Base-by-base conservation (phyloP, 257 asterid genomes). In the Solanum megistacrolobum region DNA sequence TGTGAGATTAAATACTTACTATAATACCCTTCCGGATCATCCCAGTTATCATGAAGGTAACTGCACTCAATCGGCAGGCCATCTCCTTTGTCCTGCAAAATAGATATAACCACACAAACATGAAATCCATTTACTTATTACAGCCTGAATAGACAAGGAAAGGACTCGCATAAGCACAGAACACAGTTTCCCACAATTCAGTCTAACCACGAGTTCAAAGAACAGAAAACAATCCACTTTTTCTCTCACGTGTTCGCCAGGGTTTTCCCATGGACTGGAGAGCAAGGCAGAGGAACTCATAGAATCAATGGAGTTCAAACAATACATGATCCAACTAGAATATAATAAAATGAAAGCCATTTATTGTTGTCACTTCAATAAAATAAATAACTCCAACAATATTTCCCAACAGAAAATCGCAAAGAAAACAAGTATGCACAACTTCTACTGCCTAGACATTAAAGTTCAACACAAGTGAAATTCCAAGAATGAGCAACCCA, bases 21-120 rank as follows among this genome's bases (percentile, higher is more conserved):
- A 78, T 96, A 96, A 90, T 96, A 96, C 48, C 99, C 99, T 89
- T 96, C 99, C 3, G 98, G 93, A 79, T 96, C 99, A 90, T 96
- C 99, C 99, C 99, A 96, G 89, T 96, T 96, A 90, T 96, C 99
- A 91, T 95, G 89, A 13, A 93, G 93, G 81, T 94, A 98, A 90
- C 96, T 92, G 91, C 90, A 94, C 90, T 96, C 98, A 91, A 94
- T 90, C 87, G 98, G 92, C 31, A 89, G 68, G 21, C 93, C 94
- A 87, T 96, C 99, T 43, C 92, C 94, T 93, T 94, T 96, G 66
- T 94, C 98, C 99, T 96, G 55, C 76, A 55, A 52, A 34, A 20
- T 29, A 29, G 31, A 88, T 25, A 73, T 27, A 81, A 29, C 55
- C 88, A 81, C 65, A 68, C 20, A 82, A 48, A 48, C 21, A 82